Evolutionary conservation across 768 basidiomycete species (phyloP), one percentile per base, ranked within the genome.

Genomic region (Phanerochaete carnosa): DNA sequence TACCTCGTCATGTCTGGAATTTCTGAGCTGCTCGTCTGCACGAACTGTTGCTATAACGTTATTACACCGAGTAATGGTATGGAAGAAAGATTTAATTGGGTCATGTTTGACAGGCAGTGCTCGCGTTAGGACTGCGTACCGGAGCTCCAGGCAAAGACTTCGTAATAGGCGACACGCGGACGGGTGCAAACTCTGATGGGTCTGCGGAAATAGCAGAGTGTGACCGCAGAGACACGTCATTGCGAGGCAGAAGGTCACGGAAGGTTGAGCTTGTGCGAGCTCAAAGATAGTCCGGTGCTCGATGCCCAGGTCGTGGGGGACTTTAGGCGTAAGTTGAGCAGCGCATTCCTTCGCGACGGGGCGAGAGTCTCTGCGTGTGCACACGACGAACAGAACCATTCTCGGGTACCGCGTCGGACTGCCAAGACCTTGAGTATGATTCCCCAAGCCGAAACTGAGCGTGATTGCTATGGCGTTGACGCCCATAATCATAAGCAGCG

Each of bases 401-500:
- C n/a, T n/a, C n/a, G n/a, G n/a, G n/a, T n/a, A n/a, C n/a, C n/a
- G n/a, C n/a, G n/a, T n/a, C n/a, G n/a, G n/a, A n/a, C n/a, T n/a
- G n/a, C 28, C 15, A 16, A 32, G 30, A 25, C 5, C 13, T 58
- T 22, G 58, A 50, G 58, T 43, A 53, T 33, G 39, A 60, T 28
- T 13, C 29, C n/a, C 52, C 52, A 49, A 32, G 30, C 30, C 13
- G 16, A 39, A 35, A 35, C 33, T 35, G 33, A 35, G 60, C 45
- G 37, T 46, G 57, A 59, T 58, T 58, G 57, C 25, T 30, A 63
- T 58, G 32, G 39, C 46, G 33, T 43, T 59, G 62, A 56, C 62
- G 62, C 62, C 62, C 62, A 63, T 63, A 63, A 63, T 22, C 32
- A 59, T 39, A 45, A 59, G 53, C 50, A 49, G 45, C 28, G n/a